Conservation (phyloP, 129 eudicot species). For the sunflower (Helianthus annuus) region HanXRQr2.0-SUNRISE NC_035447.2:141869-142368, state of each 20-base stretch:
- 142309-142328: no score
- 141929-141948: constrained; percentile 85
- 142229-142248: constrained; percentile 39
- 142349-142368: no score
- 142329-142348: no score
- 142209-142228: neutral
- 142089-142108: constrained; percentile 72
- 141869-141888: constrained; percentile 69
- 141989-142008: constrained; percentile 58
- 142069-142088: constrained; percentile 87
- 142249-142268: constrained; percentile 29
- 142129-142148: constrained; percentile 49
- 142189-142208: neutral
- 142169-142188: neutral
- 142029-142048: constrained; percentile 45
- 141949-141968: constrained; percentile 68
- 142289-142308: neutral
- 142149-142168: constrained; percentile 31
- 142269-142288: neutral
- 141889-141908: constrained; percentile 62
- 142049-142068: constrained; percentile 79
- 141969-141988: constrained; percentile 68
- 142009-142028: constrained; percentile 71
- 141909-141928: constrained; percentile 70
- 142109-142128: constrained; percentile 40